Base-by-base conservation (phyloP, 192 early-diverging fungal genomes). In the Lobosporangium transversale region DNA sequence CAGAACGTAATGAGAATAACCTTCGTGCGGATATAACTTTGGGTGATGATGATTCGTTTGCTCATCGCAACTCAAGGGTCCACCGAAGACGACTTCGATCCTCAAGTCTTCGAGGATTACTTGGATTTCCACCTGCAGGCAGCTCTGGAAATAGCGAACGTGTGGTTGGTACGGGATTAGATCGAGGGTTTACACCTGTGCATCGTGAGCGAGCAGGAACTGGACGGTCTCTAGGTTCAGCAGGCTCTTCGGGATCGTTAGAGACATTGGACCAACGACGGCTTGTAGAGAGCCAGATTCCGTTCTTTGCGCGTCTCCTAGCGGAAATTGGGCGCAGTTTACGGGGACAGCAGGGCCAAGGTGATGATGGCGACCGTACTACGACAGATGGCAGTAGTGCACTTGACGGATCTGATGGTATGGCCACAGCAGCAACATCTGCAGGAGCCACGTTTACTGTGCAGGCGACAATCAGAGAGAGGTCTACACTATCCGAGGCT, bases 91-190 rank as follows among this genome's bases (percentile, higher is more conserved):
- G 68, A 23, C 53, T 48, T 17, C 68, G 58, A 30, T 62, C 58
- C 0, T 71, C 61, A 0, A 71, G 61, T 20, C 35, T 47, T 4
- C 40, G 66, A 20, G 48, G 66, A 23, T 40, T 59, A 42, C 29
- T 71, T 20, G 69, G 69, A 43, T 63, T 51, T n/a, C 59, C 62
- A 26, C 61, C 69, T 20, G 52, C 69, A 11, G 54, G 37, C 12
- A 29, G 43, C 0, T 47, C 42, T 18, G 15, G 35, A 6, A 36
- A 29, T 3, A 30, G 23, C 29, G 61, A 58, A 33, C 66, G 66
- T n/a, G 66, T 23, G 66, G 66, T 2, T 56, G 58, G 21, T 33
- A 59, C 18, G 66, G 66, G 24, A 59, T 53, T 10, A 55, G 52
- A 26, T 48, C 36, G 48, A 24, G 24, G 56, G 14, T n/a, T 20